A percentile compares a stretch with the other conserved stretches of the same genome.
Conservation (phyloP, 106 monocot genomes). For the Allium sativum region DNA sequence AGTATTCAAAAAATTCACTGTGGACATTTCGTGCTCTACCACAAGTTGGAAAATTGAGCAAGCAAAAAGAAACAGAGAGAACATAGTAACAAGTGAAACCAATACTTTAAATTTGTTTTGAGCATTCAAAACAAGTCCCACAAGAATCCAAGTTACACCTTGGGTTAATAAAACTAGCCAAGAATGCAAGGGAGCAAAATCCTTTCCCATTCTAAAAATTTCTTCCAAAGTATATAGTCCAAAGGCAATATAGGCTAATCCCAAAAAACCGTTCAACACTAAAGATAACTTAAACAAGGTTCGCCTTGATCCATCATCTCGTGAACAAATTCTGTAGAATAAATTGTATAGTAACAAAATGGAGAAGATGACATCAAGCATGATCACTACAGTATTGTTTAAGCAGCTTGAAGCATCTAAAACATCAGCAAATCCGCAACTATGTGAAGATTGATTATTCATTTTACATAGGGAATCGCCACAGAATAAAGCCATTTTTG, state of each 20-base stretch:
- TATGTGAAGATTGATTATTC: neutral
- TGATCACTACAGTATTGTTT: neutral
- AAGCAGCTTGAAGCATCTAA: conserved; percentile 3
- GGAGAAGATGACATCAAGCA: neutral
- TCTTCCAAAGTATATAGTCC: conserved; percentile 31
- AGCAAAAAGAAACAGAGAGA: conserved; percentile 35
- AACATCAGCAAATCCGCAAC: neutral
- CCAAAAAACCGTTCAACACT: conserved; percentile 27
- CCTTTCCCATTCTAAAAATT: conserved; percentile 3
- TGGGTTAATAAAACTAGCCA: conserved; percentile 41
- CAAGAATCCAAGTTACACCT: conserved; percentile 32
- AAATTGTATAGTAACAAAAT: neutral
- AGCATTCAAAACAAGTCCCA: conserved; percentile 11
- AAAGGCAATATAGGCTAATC: conserved; percentile 35
- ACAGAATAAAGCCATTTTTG: conserved; percentile 1
- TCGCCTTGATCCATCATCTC: conserved; percentile 10
- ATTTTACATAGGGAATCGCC: neutral
- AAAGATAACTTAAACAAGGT: conserved; percentile 11
- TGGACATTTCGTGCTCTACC: conserved; percentile 4
- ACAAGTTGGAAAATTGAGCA: conserved; percentile 28
- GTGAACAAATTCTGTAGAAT: neutral
- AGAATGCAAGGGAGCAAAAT: conserved; percentile 12
- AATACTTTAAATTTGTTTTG: conserved; percentile 17
- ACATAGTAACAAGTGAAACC: conserved; percentile 10
- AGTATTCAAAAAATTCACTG: conserved; percentile 38